These are phyloP conservation scores for Penicillium bialowiezense DNA, from an alignment of 495 filamentous ascomycete genomes.

Conservation along the genomic window DNA sequence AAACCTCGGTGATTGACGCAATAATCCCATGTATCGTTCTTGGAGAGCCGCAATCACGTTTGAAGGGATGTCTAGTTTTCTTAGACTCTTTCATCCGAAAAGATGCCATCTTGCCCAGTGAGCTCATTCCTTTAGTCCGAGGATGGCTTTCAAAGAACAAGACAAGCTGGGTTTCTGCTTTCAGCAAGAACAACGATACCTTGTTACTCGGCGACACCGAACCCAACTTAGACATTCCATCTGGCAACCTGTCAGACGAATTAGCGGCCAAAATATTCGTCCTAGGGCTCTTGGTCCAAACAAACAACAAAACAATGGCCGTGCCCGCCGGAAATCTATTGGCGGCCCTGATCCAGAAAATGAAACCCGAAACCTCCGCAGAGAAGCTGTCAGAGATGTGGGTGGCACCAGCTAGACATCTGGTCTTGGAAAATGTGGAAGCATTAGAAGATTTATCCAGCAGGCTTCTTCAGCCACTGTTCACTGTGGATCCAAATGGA, in stretches of 20 bases:
- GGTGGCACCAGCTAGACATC: conserved; percentile 35
- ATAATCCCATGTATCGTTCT: conserved; percentile 38
- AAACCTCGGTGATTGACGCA: conserved; percentile 20
- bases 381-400: conserved; percentile 27
- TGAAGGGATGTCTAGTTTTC: conserved; percentile 41
- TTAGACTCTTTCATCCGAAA: conserved; percentile 43
- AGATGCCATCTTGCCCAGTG: conserved; percentile 27
- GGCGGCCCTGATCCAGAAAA: conserved; percentile 52
- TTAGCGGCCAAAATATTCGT: conserved; percentile 31
- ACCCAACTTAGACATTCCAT: conserved; percentile 10
- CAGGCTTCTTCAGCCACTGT: conserved; percentile 71
- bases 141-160: conserved; percentile 33
- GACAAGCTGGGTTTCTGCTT: conserved; percentile 27
- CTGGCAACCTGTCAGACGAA: conserved; percentile 7
- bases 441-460: conserved; percentile 63
- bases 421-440: conserved; percentile 46
- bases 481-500: conserved; percentile 53
- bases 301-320: conserved; percentile 53
- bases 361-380: conserved; percentile 24
- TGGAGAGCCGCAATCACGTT: conserved; percentile 37
- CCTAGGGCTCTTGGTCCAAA: conserved; percentile 36
- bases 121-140: conserved; percentile 29
- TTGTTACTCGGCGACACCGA: conserved; percentile 20
- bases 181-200: conserved; percentile 30
- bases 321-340: conserved; percentile 64